Base-by-base conservation (phyloP, 148 eudicot genomes). In the Salicornia ramosissima region DNA sequence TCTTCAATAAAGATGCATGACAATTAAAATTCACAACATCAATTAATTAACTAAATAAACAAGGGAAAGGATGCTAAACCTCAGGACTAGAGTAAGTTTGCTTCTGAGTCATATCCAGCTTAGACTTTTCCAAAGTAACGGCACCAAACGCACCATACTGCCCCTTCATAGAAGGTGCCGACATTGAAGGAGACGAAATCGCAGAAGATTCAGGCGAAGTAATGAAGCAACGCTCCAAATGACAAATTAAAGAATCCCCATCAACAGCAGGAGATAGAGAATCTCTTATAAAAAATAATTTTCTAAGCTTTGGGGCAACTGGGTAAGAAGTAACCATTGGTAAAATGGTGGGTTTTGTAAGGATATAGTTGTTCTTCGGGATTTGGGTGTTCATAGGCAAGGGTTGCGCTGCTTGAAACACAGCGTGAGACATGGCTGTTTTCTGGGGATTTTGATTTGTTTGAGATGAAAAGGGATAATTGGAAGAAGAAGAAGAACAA, bases 91-190 rank as follows among this genome's bases (percentile, higher is more conserved):
- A 69, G 45, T 74, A 70, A 5, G 80, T 74, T 71, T 86, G 83
- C 75, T 85, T 83, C 78, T 80, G 84, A 45, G 91, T 29, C 80
- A 78, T 40, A 68, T 84, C 93, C 22, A 88, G 85, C 78, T 88
- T 90, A 33, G 94, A 75, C 65, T 88, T 90, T 75, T 90, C 97
- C 79, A 90, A 81, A 40, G 89, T 88, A 31, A 83, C 92, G 26
- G 84, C 79, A 25, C 88, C 85, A 70, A 82, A 51, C 36, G 91
- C 73, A 12, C 93, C 89, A 40, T 56, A 90, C 74, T 84, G 64
- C 0, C 81, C 85, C 81, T 86, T 85, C 93, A 86, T 86, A 31
- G 73, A 68, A 19, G 89, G 81, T 9, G 78, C 81, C 33, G 28
- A 51, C 69, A 51, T 30, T 51, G 49, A 67, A 14, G 76, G 59